Evolutionary conservation across 2,329 filamentous ascomycete species (phyloP).

Genomic region (Phyllosticta paracitricarpa): DNA sequence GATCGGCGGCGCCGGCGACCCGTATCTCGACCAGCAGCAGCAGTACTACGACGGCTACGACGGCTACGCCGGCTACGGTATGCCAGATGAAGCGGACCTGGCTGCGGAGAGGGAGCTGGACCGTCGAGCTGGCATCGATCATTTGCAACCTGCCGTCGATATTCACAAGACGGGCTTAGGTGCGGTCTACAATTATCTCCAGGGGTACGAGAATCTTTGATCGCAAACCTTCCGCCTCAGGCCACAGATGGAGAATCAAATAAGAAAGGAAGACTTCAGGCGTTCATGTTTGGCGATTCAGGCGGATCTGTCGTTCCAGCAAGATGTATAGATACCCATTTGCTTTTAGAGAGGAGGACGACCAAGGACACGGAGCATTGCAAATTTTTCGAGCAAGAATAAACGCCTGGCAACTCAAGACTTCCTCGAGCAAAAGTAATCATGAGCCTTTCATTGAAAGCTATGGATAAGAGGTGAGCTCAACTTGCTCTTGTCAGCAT

Average conservation of each 20-base stretch:
- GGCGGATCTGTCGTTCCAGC: background rate
- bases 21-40: slow-evolving; percentile 9
- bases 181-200: slow-evolving; percentile 5
- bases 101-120: slow-evolving; percentile 6
- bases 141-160: background rate
- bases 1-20: slow-evolving; percentile 28
- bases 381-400: background rate
- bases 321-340: background rate
- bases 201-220: background rate
- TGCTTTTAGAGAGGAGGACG: background rate
- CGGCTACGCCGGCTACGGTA: background rate
- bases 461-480: too few relatives aligned
- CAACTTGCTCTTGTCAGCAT: too few relatives aligned
- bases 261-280: background rate
- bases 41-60: background rate
- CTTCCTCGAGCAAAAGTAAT: too few relatives aligned
- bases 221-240: background rate
- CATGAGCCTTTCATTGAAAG: too few relatives aligned
- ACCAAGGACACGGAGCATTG: background rate
- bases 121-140: slow-evolving; percentile 1
- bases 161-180: background rate
- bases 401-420: background rate
- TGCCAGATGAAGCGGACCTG: slow-evolving; percentile 3
- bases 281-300: background rate
- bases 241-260: background rate